Base-by-base conservation (phyloP, 2,329 filamentous ascomycete genomes). In the Aspergillus pseudoterreus region DNA sequence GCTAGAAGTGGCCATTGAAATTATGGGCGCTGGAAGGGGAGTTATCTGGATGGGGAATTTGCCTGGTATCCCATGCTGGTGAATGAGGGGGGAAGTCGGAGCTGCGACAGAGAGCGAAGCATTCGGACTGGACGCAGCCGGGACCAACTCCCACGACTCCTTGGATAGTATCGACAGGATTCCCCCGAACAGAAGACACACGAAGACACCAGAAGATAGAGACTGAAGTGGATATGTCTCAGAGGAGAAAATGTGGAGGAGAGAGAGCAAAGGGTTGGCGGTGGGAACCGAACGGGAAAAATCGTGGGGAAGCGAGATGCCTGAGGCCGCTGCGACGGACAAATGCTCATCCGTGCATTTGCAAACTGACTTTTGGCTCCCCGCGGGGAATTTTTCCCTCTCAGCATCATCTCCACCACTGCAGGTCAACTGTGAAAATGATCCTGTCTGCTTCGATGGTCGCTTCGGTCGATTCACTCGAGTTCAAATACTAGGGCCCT, bases 341-440 rank as follows among this genome's bases (percentile, higher is more conserved):
- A 57, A 59, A 52, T 39, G 36, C 55, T 59, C 55, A 49, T 44
- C 57, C 55, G 55, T 43, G 19, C 35, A 32, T 43, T 50, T 38
- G 24, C 46, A 27, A 27, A 9, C 19, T 6, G 32, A 6, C 24
- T 14, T 8, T 6, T 43, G 21, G n/a, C 22, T 39, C 45, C 45
- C 45, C 45, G 45, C 45, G 35, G 45, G 45, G 45, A 47, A 33
- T 39, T 27, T 14, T 19, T 38, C 19, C 19, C 32, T 27, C 17
- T 24, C 17, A n/a, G 14, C 35, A n/a, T 45, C 32, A 14, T 45
- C 24, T 45, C 21, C 17, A 15, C 33, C 30, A 30, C 27, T 30
- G 27, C 27, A 30, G 8, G 9, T 11, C 27, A 15, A 15, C 12
- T 24, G 4, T 14, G 19, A 21, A 11, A 12, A 43, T 8, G 19